These are phyloP conservation scores for Niebla homalea DNA, from an alignment of 495 filamentous ascomycete species.

Conservation along the genomic window DNA sequence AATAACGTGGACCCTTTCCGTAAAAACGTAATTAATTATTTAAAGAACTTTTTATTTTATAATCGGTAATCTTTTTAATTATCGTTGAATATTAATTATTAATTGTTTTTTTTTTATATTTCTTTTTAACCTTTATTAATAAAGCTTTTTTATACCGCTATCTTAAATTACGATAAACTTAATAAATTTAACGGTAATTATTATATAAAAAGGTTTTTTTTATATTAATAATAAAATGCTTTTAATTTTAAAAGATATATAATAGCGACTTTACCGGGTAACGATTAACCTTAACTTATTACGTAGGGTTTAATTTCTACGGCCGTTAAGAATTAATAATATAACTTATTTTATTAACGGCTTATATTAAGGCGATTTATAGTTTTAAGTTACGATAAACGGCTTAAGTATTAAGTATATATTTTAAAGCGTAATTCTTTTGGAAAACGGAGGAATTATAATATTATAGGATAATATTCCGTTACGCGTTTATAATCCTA, in stretches of 20 bases:
- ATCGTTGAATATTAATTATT: slow-evolving; percentile 20
- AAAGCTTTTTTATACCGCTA: neutral
- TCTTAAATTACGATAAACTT: neutral
- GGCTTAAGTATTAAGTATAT: slow-evolving; percentile 8
- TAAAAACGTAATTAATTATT: neutral
- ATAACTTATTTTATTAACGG: slow-evolving; percentile 3
- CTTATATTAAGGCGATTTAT: slow-evolving; percentile 1
- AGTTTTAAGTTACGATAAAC: slow-evolving; percentile 2
- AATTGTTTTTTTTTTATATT: slow-evolving; percentile 23
- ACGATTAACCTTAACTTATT: too few species aligned
- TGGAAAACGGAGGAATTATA: neutral
- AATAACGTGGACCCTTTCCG: slow-evolving; percentile 4
- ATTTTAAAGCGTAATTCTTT: slow-evolving; percentile 2
- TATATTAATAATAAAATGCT: neutral
- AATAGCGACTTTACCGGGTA: neutral
- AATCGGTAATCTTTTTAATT: slow-evolving; percentile 16
- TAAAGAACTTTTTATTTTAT: neutral
- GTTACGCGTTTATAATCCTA: neutral
- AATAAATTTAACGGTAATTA: neutral
- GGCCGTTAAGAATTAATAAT: slow-evolving; percentile 1
- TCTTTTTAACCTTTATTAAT: neutral
- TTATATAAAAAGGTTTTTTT: slow-evolving; percentile 4
- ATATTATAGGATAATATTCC: neutral
- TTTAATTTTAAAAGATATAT: neutral
- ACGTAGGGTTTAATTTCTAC: neutral